A percentile compares a stretch with the other conserved stretches of the same genome.
Conservation (phyloP, 768 basidiomycete genomes). For the Calvatia gigantea region DNA sequence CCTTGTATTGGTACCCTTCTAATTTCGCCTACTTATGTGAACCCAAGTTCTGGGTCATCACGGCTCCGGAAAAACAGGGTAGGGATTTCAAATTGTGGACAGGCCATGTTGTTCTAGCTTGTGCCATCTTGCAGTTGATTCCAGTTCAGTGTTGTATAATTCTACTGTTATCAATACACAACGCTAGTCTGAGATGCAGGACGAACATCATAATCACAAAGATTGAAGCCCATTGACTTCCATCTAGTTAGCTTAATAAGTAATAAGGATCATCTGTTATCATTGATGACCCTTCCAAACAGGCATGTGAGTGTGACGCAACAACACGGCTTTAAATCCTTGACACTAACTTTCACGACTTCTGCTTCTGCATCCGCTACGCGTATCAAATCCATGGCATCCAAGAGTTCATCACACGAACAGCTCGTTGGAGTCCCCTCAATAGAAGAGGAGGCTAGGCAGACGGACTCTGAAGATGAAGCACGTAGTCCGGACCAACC, state of each 20-base stretch:
- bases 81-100: slow-evolving; percentile 34
- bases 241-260: background rate
- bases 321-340: background rate
- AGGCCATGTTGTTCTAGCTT: slow-evolving; percentile 32
- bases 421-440: background rate
- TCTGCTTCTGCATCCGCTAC: background rate
- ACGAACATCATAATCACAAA: too few relatives aligned
- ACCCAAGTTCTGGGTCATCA: too few relatives aligned
- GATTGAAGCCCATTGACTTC: too few relatives aligned
- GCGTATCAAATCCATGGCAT: background rate
- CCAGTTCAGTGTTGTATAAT: slow-evolving; percentile 34
- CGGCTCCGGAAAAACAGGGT: slow-evolving; percentile 28
- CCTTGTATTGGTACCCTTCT: background rate
- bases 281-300: background rate
- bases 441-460: background rate
- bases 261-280: slow-evolving; percentile 4
- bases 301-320: background rate
- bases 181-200: too few relatives aligned
- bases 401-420: background rate
- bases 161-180: too few relatives aligned
- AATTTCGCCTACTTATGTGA: too few relatives aligned
- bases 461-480: slow-evolving; percentile 6
- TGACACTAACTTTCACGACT: background rate
- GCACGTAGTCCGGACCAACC: slow-evolving; percentile 7
- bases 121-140: slow-evolving; percentile 48